These are phyloP conservation scores for Insectozyma bohioensis DNA, from an alignment of 1,139 yeast species.

Conservation along the genomic window DNA sequence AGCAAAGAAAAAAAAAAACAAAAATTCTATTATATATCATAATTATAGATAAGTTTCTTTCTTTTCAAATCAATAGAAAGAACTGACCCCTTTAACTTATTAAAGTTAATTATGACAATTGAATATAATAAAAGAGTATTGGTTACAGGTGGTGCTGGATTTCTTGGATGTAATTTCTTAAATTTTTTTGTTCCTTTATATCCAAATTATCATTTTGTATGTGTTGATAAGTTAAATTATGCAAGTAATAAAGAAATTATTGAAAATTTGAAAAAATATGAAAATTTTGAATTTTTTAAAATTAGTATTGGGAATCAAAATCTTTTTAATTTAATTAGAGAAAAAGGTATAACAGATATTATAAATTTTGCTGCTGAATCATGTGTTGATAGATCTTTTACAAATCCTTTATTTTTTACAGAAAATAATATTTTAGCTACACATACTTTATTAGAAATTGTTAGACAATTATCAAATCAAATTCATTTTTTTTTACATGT, in stretches of 20 bases:
- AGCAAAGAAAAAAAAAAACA: too few species aligned
- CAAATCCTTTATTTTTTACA: constrained; percentile 46
- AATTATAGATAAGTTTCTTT: constrained; percentile 22
- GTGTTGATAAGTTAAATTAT: constrained; percentile 50
- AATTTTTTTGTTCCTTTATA: constrained; percentile 36
- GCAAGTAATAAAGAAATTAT: constrained; percentile 20
- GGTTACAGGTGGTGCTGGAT: constrained; percentile 63
- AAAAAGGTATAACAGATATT: constrained; percentile 31
- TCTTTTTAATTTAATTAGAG: constrained; percentile 3
- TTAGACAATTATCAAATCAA: constrained; percentile 20
- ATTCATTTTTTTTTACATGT: constrained; percentile 40
- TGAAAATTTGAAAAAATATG: constrained; percentile 15
- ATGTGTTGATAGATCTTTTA: constrained; percentile 55
- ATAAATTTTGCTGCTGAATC: constrained; percentile 61
- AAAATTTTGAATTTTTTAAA: constrained; percentile 25
- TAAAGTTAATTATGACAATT: too few species aligned
- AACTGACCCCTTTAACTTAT: too few species aligned
- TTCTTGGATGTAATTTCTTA: constrained; percentile 54
- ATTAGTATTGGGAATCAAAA: constrained; percentile 36
- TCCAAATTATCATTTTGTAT: constrained; percentile 40
- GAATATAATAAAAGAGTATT: constrained; percentile 30
- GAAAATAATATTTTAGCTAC: constrained; percentile 50
- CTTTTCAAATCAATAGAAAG: too few species aligned
- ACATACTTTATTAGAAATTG: constrained; percentile 49
- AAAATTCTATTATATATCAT: too few species aligned